Percentiles rank a stretch among this genome's conserved stretches.
phyloP scores from a whole-genome alignment of 1,284 basidiomycete genomes.

The Gymnopus androsaceus region DNA sequence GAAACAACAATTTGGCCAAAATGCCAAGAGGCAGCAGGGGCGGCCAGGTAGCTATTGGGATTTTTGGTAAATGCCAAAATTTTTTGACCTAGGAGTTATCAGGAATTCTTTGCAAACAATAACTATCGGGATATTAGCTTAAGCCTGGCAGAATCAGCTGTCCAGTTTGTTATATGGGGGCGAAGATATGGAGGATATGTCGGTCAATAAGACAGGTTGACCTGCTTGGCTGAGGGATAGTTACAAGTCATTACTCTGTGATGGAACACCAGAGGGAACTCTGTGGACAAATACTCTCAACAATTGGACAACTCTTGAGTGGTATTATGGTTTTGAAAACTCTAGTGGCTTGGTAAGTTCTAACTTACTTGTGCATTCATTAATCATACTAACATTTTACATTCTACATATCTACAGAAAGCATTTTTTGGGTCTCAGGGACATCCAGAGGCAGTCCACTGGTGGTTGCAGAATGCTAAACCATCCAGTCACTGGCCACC shows the following conservation, averaged over 20 bases:
- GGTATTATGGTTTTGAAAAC: not conserved
- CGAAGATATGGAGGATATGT: not conserved
- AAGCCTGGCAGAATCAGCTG: too few species aligned
- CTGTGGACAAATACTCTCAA: not conserved
- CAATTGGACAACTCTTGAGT: not conserved
- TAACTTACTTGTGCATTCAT: not conserved
- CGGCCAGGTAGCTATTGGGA: too few species aligned
- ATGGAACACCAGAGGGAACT: not conserved
- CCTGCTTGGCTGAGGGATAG: not conserved
- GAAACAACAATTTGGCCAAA: too few species aligned
- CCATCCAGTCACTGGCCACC: not conserved
- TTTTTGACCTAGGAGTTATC: too few species aligned
- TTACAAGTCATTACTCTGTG: not conserved
- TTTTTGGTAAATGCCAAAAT: too few species aligned
- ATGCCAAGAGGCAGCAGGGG: too few species aligned
- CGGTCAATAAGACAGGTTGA: not conserved
- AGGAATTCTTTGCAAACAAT: too few species aligned
- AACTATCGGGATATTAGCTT: too few species aligned
- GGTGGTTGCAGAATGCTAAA: not conserved
- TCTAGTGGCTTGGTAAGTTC: not conserved
- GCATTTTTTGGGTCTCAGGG: not conserved
- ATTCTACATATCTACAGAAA: not conserved
- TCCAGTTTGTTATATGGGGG: too few species aligned
- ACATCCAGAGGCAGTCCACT: not conserved
- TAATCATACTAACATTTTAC: not conserved